A percentile compares a stretch with the other conserved stretches of the same genome.
Evolutionary conservation across 2,329 filamentous ascomycete species (phyloP).

Genomic region (Pseudopithomyces chartarum): DNA sequence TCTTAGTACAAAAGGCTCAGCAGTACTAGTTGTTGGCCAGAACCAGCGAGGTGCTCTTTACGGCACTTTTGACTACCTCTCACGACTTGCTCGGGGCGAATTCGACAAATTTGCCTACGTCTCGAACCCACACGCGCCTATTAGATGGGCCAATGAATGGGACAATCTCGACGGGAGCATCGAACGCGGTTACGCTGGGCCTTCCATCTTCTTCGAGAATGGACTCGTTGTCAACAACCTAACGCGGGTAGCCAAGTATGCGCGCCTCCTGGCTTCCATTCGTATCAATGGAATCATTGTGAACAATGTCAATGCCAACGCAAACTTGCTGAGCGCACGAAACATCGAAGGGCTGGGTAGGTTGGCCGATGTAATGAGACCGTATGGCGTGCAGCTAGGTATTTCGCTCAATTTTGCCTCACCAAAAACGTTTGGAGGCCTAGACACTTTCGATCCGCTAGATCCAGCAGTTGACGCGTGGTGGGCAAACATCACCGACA

Average conservation of each 20-base stretch:
- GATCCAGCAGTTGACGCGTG: slow-evolving; percentile 63
- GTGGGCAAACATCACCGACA: slow-evolving; percentile 65
- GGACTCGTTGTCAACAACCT: slow-evolving; percentile 63
- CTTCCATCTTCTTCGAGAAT: slow-evolving; percentile 70
- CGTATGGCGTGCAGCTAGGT: slow-evolving; percentile 69
- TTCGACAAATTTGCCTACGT: slow-evolving; percentile 54
- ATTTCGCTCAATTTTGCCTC: slow-evolving; percentile 72
- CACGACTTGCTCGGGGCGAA: slow-evolving; percentile 65
- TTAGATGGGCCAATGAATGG: slow-evolving; percentile 76
- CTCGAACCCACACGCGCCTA: slow-evolving; percentile 63
- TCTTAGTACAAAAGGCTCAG: slow-evolving; percentile 54
- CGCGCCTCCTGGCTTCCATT: slow-evolving; percentile 69
- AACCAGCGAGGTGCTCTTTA: slow-evolving; percentile 72
- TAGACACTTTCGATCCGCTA: slow-evolving; percentile 69
- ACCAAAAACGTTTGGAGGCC: slow-evolving; percentile 59
- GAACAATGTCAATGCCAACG: slow-evolving; percentile 76
- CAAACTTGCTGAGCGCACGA: slow-evolving; percentile 57
- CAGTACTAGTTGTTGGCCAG: slow-evolving; percentile 64
- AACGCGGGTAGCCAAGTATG: slow-evolving; percentile 65
- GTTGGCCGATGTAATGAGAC: slow-evolving; percentile 69
- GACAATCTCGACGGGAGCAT: slow-evolving; percentile 72
- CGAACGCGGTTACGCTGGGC: slow-evolving; percentile 70
- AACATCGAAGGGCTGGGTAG: slow-evolving; percentile 67
- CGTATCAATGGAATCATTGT: slow-evolving; percentile 69
- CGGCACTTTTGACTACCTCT: slow-evolving; percentile 71